These are phyloP conservation scores for Globisporangium splendens DNA, from an alignment of 352 stramenopile genomes.

Conservation along the genomic window DNA sequence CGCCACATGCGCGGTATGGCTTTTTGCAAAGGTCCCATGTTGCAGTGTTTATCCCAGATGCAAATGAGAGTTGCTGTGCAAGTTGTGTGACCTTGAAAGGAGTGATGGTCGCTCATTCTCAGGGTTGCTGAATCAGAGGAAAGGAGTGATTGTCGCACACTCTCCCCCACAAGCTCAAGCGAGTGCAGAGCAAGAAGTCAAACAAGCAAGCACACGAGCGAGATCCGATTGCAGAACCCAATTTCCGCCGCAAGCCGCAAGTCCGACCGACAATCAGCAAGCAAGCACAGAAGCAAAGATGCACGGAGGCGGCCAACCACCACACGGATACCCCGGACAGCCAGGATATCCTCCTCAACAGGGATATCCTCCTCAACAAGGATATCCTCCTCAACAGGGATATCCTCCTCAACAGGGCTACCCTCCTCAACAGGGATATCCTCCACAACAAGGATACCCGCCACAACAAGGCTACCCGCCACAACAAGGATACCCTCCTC, in stretches of 20 bases:
- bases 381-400: constrained; percentile 18
- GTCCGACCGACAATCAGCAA: background rate
- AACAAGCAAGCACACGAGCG: no score
- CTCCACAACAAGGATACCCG: constrained; percentile 12
- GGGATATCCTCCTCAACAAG: constrained; percentile 12
- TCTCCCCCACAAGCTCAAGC: constrained; percentile 1
- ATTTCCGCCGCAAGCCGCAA: constrained; percentile 4
- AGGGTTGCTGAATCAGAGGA: no score
- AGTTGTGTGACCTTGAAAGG: no score
- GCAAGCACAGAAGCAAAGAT: constrained; percentile 9
- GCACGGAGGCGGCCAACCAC: constrained; percentile 10
- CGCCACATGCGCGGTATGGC: no score
- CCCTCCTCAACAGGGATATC: constrained; percentile 11
- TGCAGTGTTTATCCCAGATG: no score
- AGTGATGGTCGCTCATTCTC: no score
- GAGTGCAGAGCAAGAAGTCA: no score
- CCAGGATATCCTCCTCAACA: constrained; percentile 18
- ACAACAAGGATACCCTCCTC: constrained; percentile 20
- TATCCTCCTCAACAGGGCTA: no score
- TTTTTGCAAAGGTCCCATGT: no score
- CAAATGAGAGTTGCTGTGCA: no score
- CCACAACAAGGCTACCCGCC: no score
- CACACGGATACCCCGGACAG: constrained; percentile 1
- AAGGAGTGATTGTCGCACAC: background rate
- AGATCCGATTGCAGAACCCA: constrained; percentile 1